These are phyloP conservation scores for Mycena rebaudengoi DNA, from an alignment of 768 basidiomycete genomes.

Conservation along the genomic window DNA sequence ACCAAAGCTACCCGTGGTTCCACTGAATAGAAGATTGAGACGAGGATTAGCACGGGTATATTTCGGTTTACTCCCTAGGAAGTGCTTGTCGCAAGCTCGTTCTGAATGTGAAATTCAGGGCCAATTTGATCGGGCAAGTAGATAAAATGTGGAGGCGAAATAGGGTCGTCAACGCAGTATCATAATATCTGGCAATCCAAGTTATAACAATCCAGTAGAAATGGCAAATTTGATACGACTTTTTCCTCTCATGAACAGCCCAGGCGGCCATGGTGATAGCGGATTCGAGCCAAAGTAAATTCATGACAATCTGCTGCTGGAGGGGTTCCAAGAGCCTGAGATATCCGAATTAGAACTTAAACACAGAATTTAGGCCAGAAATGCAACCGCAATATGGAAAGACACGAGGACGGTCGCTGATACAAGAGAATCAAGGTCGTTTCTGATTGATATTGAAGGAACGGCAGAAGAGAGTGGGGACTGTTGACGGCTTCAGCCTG, in stretches of 20 bases:
- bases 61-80: constrained; percentile 77
- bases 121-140: constrained; percentile 64
- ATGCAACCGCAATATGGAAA: constrained; percentile 86
- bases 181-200: constrained; percentile 65
- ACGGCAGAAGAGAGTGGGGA: constrained; percentile 76
- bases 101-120: constrained; percentile 80
- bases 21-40: constrained; percentile 50
- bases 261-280: constrained; percentile 80
- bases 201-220: constrained; percentile 21
- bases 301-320: constrained; percentile 88
- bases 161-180: constrained; percentile 70
- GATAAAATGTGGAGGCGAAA: constrained; percentile 75
- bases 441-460: constrained; percentile 84
- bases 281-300: constrained; percentile 87
- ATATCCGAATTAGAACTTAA: constrained; percentile 11
- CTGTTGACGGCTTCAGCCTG: constrained; percentile 34
- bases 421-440: constrained; percentile 82
- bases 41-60: not conserved
- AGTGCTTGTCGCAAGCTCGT: constrained; percentile 83
- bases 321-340: constrained; percentile 77
- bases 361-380: constrained; percentile 1
- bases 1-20: constrained; percentile 85
- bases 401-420: constrained; percentile 85
- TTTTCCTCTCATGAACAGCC: constrained; percentile 78
- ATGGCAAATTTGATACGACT: constrained; percentile 53